Conservation (phyloP, 2,329 filamentous ascomycete genomes). For the Rhexocercosporidium sp. region DNA sequence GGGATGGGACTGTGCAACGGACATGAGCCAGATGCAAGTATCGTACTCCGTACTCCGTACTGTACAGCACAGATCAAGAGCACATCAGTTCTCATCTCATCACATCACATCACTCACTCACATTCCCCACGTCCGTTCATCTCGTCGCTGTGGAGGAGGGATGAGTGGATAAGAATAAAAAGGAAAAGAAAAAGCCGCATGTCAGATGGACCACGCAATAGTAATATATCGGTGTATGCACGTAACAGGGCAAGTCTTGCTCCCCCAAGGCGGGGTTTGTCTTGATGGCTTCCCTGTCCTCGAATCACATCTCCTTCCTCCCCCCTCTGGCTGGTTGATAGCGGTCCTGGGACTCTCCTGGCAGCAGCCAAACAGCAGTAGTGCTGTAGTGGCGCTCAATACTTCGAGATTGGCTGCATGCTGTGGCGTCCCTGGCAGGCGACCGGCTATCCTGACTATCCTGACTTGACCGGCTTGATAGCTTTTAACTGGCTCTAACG, state of each 20-base stretch:
- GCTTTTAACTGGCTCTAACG: neutral
- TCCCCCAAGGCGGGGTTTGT: neutral
- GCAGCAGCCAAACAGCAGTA: neutral
- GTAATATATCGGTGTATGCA: slow-evolving; percentile 10
- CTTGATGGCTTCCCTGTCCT: neutral
- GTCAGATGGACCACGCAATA: slow-evolving; percentile 2
- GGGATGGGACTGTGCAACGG: neutral
- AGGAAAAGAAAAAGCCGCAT: neutral
- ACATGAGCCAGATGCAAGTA: neutral
- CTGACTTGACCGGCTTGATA: neutral
- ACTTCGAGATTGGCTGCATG: slow-evolving; percentile 24
- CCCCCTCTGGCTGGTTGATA: neutral
- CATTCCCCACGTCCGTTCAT: neutral
- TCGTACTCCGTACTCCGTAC: neutral
- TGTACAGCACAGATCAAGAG: neutral
- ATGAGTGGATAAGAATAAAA: neutral
- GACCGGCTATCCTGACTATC: neutral
- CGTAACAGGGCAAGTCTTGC: neutral
- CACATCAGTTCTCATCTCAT: neutral
- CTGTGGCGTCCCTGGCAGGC: slow-evolving; percentile 12
- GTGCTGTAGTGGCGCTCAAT: slow-evolving; percentile 19
- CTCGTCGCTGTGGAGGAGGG: no score
- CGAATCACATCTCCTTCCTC: neutral
- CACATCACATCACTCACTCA: neutral
- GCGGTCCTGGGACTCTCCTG: neutral